Percentiles rank a stretch among this genome's conserved stretches.
These are phyloP conservation scores for Ceriops decandra DNA, from an alignment of 345 rosid genomes.

Conservation along the genomic window DNA sequence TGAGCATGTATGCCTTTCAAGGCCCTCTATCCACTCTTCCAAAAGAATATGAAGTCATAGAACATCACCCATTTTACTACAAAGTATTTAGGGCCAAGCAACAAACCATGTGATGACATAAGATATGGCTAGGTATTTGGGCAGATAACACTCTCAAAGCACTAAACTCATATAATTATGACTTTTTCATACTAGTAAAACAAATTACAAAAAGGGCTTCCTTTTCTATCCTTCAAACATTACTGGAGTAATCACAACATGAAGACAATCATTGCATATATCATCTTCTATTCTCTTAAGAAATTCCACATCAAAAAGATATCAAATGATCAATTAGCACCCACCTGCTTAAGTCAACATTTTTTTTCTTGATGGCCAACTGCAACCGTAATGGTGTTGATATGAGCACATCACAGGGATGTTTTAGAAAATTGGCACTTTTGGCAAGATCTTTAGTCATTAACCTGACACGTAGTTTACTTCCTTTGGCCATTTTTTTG, in stretches of 20 bases:
- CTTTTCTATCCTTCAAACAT: no score
- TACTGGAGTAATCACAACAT: no score
- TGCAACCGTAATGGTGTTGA: slow-evolving; percentile 77
- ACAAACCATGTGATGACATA: not conserved
- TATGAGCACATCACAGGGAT: slow-evolving; percentile 72
- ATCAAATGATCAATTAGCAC: slow-evolving; percentile 19
- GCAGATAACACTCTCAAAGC: no score
- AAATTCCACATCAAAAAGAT: not conserved
- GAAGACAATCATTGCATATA: no score
- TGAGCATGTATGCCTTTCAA: not conserved
- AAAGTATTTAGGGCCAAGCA: not conserved
- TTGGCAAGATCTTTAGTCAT: slow-evolving; percentile 75
- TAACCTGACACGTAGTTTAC: slow-evolving; percentile 55
- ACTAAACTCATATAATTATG: no score
- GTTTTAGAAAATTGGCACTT: slow-evolving; percentile 58
- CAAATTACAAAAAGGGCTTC: no score
- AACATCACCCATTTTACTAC: not conserved
- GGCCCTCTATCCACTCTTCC: no score
- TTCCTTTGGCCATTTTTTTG: slow-evolving; percentile 79
- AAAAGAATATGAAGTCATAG: not conserved
- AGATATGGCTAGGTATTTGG: not conserved
- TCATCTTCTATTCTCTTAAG: no score
- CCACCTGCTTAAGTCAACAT: slow-evolving; percentile 81
- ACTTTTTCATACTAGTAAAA: no score
- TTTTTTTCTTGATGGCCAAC: slow-evolving; percentile 60